Conservation (phyloP, 2,329 filamentous ascomycete genomes). For the Scedosporium apiospermum region DNA sequence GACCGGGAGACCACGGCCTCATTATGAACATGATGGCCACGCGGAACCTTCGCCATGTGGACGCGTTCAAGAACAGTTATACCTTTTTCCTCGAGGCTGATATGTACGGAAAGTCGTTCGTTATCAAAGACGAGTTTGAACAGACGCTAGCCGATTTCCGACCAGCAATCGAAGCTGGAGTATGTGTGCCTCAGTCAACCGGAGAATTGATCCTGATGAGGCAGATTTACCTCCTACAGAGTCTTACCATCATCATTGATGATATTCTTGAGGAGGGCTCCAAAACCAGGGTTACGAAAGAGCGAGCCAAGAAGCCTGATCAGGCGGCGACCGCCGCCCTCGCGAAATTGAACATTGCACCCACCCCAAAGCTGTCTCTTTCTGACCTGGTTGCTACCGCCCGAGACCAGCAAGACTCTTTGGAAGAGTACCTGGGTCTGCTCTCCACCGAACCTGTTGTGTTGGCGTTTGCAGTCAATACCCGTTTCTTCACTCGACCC, state of each 20-base stretch:
- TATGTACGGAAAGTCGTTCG: constrained; percentile 25
- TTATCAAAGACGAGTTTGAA: constrained; percentile 7
- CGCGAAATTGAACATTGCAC: background rate
- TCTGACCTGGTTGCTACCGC: constrained; percentile 13
- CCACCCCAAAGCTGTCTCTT: background rate
- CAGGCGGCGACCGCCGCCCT: constrained; percentile 10
- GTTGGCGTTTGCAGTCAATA: constrained; percentile 23
- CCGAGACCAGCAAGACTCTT: constrained; percentile 20
- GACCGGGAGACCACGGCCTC: constrained; percentile 23
- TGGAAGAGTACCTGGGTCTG: constrained; percentile 25
- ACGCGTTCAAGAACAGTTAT: constrained; percentile 20
- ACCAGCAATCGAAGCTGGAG: constrained; percentile 13
- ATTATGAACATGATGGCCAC: constrained; percentile 24
- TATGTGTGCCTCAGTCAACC: constrained; percentile 17
- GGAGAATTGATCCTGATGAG: constrained; percentile 29
- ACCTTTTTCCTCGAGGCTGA: constrained; percentile 25
- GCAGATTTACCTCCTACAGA: constrained; percentile 25
- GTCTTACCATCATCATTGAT: constrained; percentile 30
- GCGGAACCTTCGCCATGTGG: constrained; percentile 19
- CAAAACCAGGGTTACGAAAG: constrained; percentile 13
- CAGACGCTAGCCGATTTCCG: constrained; percentile 10
- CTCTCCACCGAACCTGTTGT: constrained; percentile 22
- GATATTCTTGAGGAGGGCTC: constrained; percentile 30
- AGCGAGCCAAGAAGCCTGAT: constrained; percentile 18
- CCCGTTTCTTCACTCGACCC: constrained; percentile 27